Conservation (phyloP, 495 filamentous ascomycete genomes). For the Trichoderma parareesei region DNA sequence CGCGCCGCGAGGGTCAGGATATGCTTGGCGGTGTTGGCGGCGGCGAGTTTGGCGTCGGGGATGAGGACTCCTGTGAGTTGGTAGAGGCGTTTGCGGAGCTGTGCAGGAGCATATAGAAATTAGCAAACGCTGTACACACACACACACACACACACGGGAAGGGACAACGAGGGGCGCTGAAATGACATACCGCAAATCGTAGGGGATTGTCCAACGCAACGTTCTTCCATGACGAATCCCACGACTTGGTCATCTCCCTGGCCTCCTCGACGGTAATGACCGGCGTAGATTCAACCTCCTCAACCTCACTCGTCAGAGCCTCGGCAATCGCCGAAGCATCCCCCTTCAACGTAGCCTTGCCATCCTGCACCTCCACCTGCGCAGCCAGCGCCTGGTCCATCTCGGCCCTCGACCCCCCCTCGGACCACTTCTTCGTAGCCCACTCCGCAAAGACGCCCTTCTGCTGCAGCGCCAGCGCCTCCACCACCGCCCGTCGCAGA, state of each 20-base stretch:
- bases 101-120: neutral
- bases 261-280: conserved; percentile 21
- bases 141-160: neutral
- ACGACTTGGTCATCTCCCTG: conserved; percentile 22
- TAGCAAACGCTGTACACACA: neutral
- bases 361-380: conserved; percentile 9
- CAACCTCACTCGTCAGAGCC: conserved; percentile 10
- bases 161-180: neutral
- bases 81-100: conserved; percentile 71
- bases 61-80: conserved; percentile 69
- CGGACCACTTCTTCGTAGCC: conserved; percentile 13
- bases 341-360: neutral
- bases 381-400: neutral
- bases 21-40: conserved; percentile 44
- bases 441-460: conserved; percentile 20
- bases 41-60: conserved; percentile 54
- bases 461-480: conserved; percentile 44
- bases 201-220: conserved; percentile 49
- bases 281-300: conserved; percentile 8
- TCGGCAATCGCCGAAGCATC: conserved; percentile 13
- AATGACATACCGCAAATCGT: conserved; percentile 65
- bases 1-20: conserved; percentile 46
- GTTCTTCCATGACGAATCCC: conserved; percentile 43
- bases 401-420: neutral
- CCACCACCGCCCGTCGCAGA: conserved; percentile 53